phyloP scores from a whole-genome alignment of 106 monocot species.

The Triglochin maritima region DNA sequence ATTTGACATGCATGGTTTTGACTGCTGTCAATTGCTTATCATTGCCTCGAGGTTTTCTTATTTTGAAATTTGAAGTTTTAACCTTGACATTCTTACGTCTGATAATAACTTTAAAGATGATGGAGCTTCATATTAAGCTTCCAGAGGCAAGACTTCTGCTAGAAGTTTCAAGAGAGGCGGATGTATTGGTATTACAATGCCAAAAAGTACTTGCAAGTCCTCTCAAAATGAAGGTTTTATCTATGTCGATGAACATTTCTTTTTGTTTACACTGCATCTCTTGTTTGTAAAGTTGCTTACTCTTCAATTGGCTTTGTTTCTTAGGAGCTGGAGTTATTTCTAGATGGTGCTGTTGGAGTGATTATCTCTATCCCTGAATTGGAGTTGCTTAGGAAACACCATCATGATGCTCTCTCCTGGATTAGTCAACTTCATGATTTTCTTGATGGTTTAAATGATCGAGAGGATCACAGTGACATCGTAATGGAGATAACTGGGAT shows the following conservation, averaged over 20 bases:
- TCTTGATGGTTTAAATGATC: conserved; percentile 19
- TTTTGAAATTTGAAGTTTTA: not conserved
- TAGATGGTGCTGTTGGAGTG: conserved; percentile 21
- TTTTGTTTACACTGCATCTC: not conserved
- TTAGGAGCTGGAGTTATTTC: conserved; percentile 62
- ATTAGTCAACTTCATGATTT: conserved; percentile 27
- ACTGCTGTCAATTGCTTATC: not conserved
- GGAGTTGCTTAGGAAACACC: conserved; percentile 37
- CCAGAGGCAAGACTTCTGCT: conserved; percentile 48
- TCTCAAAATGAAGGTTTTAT: conserved; percentile 41
- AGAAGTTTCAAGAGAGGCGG: conserved; percentile 34
- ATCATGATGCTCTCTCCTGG: conserved; percentile 48
- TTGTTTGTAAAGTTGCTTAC: not conserved
- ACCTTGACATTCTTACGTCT: not conserved
- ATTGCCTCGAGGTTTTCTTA: not conserved
- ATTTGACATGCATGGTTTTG: too few species aligned
- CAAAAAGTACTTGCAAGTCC: conserved; percentile 30
- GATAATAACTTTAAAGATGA: conserved; percentile 31
- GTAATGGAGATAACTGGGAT: conserved; percentile 44
- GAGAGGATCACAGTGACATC: conserved; percentile 37
- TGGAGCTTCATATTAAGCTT: conserved; percentile 38
- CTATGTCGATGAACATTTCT: not conserved
- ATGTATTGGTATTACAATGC: conserved; percentile 39
- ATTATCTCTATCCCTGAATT: conserved; percentile 52
- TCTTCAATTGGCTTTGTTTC: not conserved